Evolutionary conservation across 352 stramenopile genomes (phyloP).

Genomic region (Achlya hypogyna): DNA sequence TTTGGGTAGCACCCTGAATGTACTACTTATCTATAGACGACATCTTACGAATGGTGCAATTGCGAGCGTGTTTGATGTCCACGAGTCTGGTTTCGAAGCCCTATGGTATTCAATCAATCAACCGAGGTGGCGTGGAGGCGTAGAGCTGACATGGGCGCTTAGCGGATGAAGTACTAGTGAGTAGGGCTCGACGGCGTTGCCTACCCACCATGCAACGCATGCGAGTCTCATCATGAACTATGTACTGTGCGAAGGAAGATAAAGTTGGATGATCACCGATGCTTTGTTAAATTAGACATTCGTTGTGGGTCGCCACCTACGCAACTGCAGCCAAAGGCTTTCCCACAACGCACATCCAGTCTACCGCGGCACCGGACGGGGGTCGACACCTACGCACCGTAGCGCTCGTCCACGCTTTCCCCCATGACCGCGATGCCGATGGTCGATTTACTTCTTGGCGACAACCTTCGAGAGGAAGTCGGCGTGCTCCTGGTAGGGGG

Average conservation of each 20-base stretch:
- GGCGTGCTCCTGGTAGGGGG: conserved; percentile 98
- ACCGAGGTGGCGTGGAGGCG: no score
- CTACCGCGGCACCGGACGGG: neutral
- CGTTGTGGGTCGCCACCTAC: conserved; percentile 11
- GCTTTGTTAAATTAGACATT: neutral
- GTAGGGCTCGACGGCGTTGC: no score
- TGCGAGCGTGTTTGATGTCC: no score
- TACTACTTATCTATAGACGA: no score
- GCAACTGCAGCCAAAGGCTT: conserved; percentile 11
- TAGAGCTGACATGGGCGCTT: no score
- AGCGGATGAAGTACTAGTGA: no score
- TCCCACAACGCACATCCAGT: neutral
- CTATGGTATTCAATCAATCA: no score
- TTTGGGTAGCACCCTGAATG: conserved; percentile 34
- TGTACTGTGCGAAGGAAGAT: neutral
- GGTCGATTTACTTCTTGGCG: conserved; percentile 77
- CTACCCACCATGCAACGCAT: no score
- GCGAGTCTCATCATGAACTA: no score
- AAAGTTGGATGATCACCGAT: neutral
- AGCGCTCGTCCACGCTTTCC: conserved; percentile 84
- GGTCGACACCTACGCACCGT: conserved; percentile 86
- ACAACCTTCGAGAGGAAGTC: conserved; percentile 98
- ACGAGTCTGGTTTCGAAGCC: no score
- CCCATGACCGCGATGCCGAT: conserved; percentile 26
- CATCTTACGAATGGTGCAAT: no score